Base-by-base conservation (phyloP, 768 basidiomycete species). In the Hysterangium stoloniferum region DNA sequence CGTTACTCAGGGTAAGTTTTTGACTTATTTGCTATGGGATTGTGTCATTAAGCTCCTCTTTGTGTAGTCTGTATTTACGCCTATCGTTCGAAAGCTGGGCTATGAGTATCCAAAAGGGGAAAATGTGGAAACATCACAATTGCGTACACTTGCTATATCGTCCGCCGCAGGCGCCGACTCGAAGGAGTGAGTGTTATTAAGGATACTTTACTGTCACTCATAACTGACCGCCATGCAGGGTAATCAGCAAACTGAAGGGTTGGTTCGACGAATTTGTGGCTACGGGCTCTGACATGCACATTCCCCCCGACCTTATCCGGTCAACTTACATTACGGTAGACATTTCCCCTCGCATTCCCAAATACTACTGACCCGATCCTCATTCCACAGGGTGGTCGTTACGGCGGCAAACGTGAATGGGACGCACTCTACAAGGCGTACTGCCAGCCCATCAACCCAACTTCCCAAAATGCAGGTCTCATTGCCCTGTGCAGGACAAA, bases 271-370 rank as follows among this genome's bases (percentile, higher is more conserved):
- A 76, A 25, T 90, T 82, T 62, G 64, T 84, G 58, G 73, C 78
- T 53, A 86, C 80, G 12, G 78, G 79, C 6, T 86, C 95, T 60
- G 79, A 84, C 58, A 83, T 82, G 0, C 71, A 66, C 47, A 88
- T 98, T 56, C 88, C 90, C 6, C 76, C 80, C 24, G 94, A 97
- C 67, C 66, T 98, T 40, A 76, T 84, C 57, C 60, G 70, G 25
- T 66, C 73, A 35, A 78, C 78, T 35, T 82, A 73, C 63, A 57
- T 62, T 25, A 71, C 66, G 45, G 84, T 85, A 56, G 13, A 6
- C 12, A 8, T 20, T 20, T 41, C 12, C 11, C 38, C 8, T 20
- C 20, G 12, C 9, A 41, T 11, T 20, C 38, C 8, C 22, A 12
- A 8, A 22, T 22, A 41, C 22, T 9, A 41, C 8, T 41, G n/a